phyloP scores from a whole-genome alignment of 2,329 filamentous ascomycete genomes.

The Monosporascus sp. region DNA sequence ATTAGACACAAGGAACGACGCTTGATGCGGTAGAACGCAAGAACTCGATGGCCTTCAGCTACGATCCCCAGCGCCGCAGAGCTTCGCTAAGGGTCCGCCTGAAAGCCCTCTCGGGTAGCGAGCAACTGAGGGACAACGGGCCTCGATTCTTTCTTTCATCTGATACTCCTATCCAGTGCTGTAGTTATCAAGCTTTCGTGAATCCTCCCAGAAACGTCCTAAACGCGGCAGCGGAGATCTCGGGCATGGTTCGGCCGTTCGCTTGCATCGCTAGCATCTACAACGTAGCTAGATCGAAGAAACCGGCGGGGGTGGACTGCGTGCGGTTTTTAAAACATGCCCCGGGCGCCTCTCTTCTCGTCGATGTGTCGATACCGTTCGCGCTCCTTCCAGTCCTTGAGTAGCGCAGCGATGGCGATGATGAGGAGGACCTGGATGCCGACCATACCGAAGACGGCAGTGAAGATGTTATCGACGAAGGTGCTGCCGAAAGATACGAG shows the following conservation, averaged over 20 bases:
- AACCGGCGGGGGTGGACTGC: background rate
- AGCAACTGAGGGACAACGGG: background rate
- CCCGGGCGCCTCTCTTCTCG: constrained; percentile 60
- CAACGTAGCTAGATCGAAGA: background rate
- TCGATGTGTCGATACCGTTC: constrained; percentile 76
- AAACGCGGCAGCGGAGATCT: background rate
- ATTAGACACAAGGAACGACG: background rate
- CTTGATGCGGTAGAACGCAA: background rate
- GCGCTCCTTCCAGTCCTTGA: constrained; percentile 76
- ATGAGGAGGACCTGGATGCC: constrained; percentile 64
- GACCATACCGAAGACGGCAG: constrained; percentile 73
- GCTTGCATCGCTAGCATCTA: background rate
- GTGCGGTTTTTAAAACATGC: constrained; percentile 37
- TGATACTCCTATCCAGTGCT: background rate
- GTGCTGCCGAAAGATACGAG: constrained; percentile 65
- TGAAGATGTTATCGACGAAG: constrained; percentile 73
- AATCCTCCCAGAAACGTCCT: background rate
- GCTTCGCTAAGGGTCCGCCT: background rate
- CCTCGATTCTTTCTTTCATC: background rate
- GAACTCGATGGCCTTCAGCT: background rate
- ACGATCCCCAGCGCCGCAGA: background rate
- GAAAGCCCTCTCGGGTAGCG: too few species aligned
- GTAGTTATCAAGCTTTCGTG: background rate
- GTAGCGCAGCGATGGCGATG: constrained; percentile 65
- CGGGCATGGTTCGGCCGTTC: background rate